Evolutionary conservation across 441 rosid genomes (phyloP), one percentile per base, ranked within the genome.

Genomic region (Cnidoscolus chayamansa): DNA sequence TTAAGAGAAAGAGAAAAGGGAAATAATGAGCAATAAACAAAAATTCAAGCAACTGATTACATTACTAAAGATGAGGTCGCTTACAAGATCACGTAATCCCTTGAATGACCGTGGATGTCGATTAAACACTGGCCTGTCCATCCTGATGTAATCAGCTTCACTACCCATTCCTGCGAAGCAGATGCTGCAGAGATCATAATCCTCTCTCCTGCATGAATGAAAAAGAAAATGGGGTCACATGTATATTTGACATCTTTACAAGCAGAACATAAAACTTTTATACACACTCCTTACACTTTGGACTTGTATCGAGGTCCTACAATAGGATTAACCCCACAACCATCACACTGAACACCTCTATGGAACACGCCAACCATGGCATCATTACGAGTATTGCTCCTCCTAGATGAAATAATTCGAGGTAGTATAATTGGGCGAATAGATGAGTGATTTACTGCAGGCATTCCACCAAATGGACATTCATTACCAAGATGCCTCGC

Each of bases 291-390:
- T 88, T 91, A 95, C 99, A 90, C 89, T 83, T 83, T 90, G 8
- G 99, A 95, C 81, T 88, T 93, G 82, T 83, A 91, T 10, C 99
- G 89, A 76, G 89, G 86, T 56, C 99, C 99, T 58, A 84, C 84
- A 50, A 95, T 95, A 16, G 99, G 98, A 84, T 79, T 78, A 79
- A 77, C 89, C 59, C 97, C 98, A 82, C 99, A 95, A 25, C 89
- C 92, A 76, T 91, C 97, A 77, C 99, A 93, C 3, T 80, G 87
- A 71, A 95, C 84, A 49, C 97, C 97, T 78, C 63, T 89, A 77
- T 93, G 99, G 73, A 91, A 87, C 68, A 82, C 74, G 65, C 87
- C 89, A 54, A 76, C 79, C 43, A 76, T 47, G 58, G 76, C 71
- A 81, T 83, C 88, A 67, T 35, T 49, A 13, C 64, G 75, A 70